Evolutionary conservation across 257 asterid species (phyloP).

Genomic region (Ballota nigra): DNA sequence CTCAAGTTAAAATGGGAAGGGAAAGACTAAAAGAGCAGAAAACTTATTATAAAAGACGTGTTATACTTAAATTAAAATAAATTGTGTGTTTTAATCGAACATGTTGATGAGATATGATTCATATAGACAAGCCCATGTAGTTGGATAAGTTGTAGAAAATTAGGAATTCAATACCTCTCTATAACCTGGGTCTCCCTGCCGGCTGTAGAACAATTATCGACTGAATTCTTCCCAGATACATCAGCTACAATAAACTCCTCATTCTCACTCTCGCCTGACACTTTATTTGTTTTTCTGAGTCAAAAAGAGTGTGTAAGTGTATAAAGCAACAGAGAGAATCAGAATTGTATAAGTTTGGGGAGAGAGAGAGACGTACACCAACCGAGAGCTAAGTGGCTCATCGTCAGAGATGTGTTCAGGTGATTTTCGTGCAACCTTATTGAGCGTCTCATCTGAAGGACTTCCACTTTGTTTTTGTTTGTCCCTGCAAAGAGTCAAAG

Average conservation of each 20-base stretch:
- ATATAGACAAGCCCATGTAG: not conserved
- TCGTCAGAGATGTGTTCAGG: slow-evolving; percentile 48
- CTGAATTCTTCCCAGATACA: slow-evolving; percentile 18
- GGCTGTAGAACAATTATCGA: not conserved
- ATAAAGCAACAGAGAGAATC: not conserved
- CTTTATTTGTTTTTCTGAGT: slow-evolving; percentile 48
- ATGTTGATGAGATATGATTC: not conserved
- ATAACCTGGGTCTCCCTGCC: slow-evolving; percentile 25
- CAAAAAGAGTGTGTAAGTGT: not conserved
- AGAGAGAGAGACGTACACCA: slow-evolving; percentile 44
- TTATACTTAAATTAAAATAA: too few species aligned
- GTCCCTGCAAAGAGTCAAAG: slow-evolving; percentile 40
- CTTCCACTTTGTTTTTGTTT: slow-evolving; percentile 38
- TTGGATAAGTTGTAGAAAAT: slow-evolving; percentile 18
- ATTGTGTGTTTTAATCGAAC: not conserved
- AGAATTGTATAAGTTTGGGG: not conserved
- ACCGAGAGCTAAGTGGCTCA: slow-evolving; percentile 51
- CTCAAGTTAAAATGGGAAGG: too few species aligned
- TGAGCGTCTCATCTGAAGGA: slow-evolving; percentile 30
- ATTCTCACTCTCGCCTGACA: slow-evolving; percentile 9
- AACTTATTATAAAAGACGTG: too few species aligned
- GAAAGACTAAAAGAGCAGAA: too few species aligned
- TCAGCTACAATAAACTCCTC: slow-evolving; percentile 29
- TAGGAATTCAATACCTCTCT: slow-evolving; percentile 35
- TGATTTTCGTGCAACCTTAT: slow-evolving; percentile 29